These are phyloP conservation scores for Penicillium sp. DNA, from an alignment of 2,329 filamentous ascomycete species.

Conservation along the genomic window DNA sequence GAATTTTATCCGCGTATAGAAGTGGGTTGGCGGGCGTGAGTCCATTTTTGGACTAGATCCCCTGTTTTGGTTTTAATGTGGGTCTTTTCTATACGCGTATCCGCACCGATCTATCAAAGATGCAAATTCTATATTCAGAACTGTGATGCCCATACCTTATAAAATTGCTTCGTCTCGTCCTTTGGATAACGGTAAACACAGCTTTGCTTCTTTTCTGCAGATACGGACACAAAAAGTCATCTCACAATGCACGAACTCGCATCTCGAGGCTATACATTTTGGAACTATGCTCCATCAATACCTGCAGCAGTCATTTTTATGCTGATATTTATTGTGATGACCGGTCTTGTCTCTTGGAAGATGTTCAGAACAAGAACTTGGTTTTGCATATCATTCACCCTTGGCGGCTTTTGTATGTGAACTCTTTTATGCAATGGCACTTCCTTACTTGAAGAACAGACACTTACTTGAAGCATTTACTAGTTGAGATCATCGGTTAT, in stretches of 20 bases:
- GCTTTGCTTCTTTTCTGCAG: not conserved
- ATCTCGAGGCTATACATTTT: slow-evolving; percentile 13
- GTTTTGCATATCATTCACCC: slow-evolving; percentile 16
- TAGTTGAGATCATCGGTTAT: slow-evolving; percentile 40
- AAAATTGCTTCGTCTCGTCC: not conserved
- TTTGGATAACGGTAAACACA: not conserved
- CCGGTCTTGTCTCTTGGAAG: slow-evolving; percentile 14
- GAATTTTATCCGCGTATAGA: not conserved
- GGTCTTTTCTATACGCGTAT: slow-evolving; percentile 4
- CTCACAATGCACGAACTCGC: slow-evolving; percentile 3
- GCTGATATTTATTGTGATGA: slow-evolving; percentile 11
- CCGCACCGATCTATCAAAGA: not conserved
- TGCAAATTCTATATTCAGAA: not conserved
- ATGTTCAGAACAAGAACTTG: slow-evolving; percentile 9
- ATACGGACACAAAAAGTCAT: not conserved
- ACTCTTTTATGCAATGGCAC: not conserved
- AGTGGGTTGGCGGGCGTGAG: not conserved
- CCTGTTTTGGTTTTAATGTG: not conserved
- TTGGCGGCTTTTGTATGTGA: slow-evolving; percentile 16
- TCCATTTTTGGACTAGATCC: not conserved
- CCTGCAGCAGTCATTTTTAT: slow-evolving; percentile 16
- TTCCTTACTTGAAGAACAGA: not conserved
- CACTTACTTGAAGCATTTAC: not conserved
- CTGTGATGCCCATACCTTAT: not conserved
- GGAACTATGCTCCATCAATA: slow-evolving; percentile 14